A percentile compares a stretch with the other conserved stretches of the same genome.
These are phyloP conservation scores for Ormosia emarginata DNA, from an alignment of 306 rosid genomes.

Conservation along the genomic window DNA sequence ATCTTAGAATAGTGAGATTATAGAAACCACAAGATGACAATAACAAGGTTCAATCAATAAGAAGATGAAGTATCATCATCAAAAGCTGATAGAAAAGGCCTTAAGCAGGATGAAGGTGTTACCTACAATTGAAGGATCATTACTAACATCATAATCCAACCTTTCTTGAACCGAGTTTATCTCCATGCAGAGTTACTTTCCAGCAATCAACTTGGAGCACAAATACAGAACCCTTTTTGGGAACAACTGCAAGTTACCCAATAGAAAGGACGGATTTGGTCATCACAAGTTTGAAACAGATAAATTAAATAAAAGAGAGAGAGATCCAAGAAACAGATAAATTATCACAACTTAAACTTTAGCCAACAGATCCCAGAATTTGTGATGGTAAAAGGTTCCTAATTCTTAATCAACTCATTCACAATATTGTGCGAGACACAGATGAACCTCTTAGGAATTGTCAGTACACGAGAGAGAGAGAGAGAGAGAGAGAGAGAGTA, in stretches of 20 bases:
- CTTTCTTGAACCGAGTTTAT: constrained; percentile 72
- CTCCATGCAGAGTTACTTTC: constrained; percentile 78
- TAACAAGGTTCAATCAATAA: neutral
- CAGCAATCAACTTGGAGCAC: constrained; percentile 72
- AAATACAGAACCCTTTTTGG: constrained; percentile 68
- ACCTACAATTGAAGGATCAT: constrained; percentile 13
- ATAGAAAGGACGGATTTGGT: constrained; percentile 7
- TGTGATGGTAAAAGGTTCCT: neutral
- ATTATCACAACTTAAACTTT: constrained; percentile 2
- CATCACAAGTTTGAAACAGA: neutral
- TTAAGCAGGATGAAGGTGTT: neutral
- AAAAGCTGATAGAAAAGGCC: neutral
- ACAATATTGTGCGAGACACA: neutral
- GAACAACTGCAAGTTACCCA: constrained; percentile 67
- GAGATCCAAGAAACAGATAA: neutral
- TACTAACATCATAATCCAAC: constrained; percentile 30
- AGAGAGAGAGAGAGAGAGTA: neutral
- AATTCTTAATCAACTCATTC: neutral
- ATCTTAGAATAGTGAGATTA: neutral
- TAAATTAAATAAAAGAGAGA: neutral
- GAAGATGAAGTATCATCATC: neutral
- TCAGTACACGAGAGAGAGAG: neutral
- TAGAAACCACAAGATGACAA: neutral
- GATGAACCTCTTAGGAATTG: neutral
- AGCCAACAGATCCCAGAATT: neutral